Conservation (phyloP, 1,284 basidiomycete species). For the Cystobasidium sp. region DNA sequence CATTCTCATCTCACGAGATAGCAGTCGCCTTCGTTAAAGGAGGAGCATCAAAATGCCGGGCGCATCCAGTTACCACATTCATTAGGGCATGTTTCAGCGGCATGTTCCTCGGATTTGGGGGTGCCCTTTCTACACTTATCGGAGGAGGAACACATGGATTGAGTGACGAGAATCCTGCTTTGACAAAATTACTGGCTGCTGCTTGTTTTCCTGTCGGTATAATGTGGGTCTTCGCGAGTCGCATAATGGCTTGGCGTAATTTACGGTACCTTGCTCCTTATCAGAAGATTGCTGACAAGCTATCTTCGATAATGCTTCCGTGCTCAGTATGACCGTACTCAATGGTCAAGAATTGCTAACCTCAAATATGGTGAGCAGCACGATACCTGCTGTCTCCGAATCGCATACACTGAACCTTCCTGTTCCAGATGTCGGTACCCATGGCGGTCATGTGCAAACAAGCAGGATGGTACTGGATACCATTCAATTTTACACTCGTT, state of each 20-base stretch:
- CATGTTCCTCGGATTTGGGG: conserved; percentile 20
- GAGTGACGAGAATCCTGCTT: conserved; percentile 7
- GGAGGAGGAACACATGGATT: conserved; percentile 10
- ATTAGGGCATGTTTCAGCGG: conserved; percentile 11
- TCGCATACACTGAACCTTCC: not conserved
- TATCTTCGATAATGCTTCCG: not conserved
- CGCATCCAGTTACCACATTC: conserved; percentile 13
- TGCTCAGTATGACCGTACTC: conserved; percentile 2
- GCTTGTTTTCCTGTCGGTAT: conserved; percentile 13
- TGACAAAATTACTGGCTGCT: conserved; percentile 8
- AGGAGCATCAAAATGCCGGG: conserved; percentile 12
- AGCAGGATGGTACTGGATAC: conserved; percentile 13
- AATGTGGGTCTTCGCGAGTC: not conserved
- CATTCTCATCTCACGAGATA: conserved; percentile 19
- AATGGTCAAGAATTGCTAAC: conserved; percentile 6
- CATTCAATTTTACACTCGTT: conserved; percentile 18
- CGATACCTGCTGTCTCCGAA: not conserved
- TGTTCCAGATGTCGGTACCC: conserved; percentile 3
- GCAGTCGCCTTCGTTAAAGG: conserved; percentile 4
- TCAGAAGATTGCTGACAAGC: too few species aligned
- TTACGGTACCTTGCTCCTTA: too few species aligned
- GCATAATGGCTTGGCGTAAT: too few species aligned
- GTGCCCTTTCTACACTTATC: conserved; percentile 10
- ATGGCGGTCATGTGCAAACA: conserved; percentile 20
- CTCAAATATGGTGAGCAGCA: conserved; percentile 10